Percentiles rank a stretch among this genome's conserved stretches.
These are phyloP conservation scores for Eimeria sp. DNA, from an alignment of 169 alveolate genomes.

Conservation along the genomic window DNA sequence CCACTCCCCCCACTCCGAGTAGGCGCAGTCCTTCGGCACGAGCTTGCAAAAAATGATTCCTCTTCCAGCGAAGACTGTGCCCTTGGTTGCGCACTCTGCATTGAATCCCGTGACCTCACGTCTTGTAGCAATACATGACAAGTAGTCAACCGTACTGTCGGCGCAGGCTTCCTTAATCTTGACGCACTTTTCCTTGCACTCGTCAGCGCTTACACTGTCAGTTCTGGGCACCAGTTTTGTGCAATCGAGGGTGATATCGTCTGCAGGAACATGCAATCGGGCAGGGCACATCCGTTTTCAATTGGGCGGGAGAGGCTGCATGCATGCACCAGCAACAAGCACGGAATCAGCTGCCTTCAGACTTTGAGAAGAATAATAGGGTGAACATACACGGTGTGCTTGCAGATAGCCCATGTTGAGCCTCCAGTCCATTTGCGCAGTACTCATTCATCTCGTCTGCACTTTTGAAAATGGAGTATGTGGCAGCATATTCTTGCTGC, in stretches of 20 bases:
- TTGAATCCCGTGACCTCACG: conserved; percentile 52
- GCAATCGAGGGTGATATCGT: conserved; percentile 24
- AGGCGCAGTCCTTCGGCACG: conserved; percentile 12
- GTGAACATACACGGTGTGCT: conserved; percentile 57
- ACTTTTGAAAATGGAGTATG: conserved; percentile 32
- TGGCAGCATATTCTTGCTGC: conserved; percentile 35
- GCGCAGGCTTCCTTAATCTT: conserved; percentile 35
- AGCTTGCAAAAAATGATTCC: conserved; percentile 57
- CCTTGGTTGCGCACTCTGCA: conserved; percentile 23
- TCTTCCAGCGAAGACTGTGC: conserved; percentile 33
- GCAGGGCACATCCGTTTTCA: not conserved
- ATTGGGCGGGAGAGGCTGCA: not conserved
- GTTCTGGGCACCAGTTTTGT: not conserved
- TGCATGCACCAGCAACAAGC: not conserved
- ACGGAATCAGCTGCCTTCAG: not conserved
- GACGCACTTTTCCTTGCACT: conserved; percentile 27
- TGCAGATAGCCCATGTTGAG: conserved; percentile 24
- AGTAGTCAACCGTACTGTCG: not conserved
- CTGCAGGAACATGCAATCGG: conserved; percentile 58
- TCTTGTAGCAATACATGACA: conserved; percentile 50
- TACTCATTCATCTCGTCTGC: conserved; percentile 64
- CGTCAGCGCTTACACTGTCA: conserved; percentile 12
- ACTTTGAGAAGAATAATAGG: not conserved
- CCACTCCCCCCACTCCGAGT: conserved; percentile 76
- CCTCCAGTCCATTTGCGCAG: conserved; percentile 54